Percentiles rank a stretch among this genome's conserved stretches.
phyloP scores from a whole-genome alignment of 2,329 filamentous ascomycete genomes.

The Cytospora piceicola region DNA sequence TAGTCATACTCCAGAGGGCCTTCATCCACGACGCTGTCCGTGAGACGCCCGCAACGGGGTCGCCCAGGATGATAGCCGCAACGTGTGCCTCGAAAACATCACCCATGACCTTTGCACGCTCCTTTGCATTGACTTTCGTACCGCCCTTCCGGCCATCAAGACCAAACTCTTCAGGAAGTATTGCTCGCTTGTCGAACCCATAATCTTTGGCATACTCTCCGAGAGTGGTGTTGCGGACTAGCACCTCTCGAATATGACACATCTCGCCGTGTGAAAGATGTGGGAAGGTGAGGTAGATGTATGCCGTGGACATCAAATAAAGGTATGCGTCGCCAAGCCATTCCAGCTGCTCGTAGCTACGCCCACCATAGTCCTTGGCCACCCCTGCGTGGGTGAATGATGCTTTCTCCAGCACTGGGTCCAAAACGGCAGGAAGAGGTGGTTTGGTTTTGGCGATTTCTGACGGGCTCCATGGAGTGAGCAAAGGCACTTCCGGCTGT shows the following conservation, averaged over 20 bases:
- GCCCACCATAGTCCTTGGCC: constrained; percentile 41
- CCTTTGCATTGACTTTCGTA: constrained; percentile 51
- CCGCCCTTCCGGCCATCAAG: constrained; percentile 42
- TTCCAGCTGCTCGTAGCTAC: constrained; percentile 81
- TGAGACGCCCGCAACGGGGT: constrained; percentile 64
- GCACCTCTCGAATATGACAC: constrained; percentile 74
- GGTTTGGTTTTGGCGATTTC: constrained; percentile 56
- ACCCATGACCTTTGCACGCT: constrained; percentile 72
- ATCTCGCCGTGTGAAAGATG: constrained; percentile 68
- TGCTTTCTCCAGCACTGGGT: constrained; percentile 62
- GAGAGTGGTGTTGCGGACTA: constrained; percentile 82
- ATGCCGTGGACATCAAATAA: constrained; percentile 73
- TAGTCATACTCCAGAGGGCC: constrained; percentile 70
- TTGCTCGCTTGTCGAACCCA: constrained; percentile 67
- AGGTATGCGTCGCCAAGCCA: constrained; percentile 88
- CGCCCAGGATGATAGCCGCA: constrained; percentile 73
- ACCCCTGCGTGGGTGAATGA: constrained; percentile 70
- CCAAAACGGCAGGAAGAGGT: constrained; percentile 62
- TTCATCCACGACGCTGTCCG: constrained; percentile 73
- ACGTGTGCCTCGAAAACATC: constrained; percentile 94
- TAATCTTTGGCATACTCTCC: constrained; percentile 72
- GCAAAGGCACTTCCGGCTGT: constrained; percentile 31
- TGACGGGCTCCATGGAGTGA: constrained; percentile 55
- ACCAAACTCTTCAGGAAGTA: constrained; percentile 54
- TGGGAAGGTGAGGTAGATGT: constrained; percentile 76